Evolutionary conservation across 1,284 basidiomycete genomes (phyloP).

Genomic region (Melampsora abietis-canadensis): DNA sequence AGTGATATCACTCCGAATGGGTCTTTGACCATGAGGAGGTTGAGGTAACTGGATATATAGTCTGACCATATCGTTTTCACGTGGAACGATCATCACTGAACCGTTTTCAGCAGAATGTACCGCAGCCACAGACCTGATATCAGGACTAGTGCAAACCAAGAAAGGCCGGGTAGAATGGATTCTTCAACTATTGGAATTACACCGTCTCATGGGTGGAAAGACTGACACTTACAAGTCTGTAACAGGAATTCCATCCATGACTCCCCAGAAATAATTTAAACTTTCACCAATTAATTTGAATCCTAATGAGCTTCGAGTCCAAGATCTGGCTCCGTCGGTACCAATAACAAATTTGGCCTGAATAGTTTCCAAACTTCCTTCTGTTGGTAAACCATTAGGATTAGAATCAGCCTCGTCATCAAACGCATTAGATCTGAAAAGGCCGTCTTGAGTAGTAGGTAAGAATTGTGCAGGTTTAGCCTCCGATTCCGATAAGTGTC

Average conservation of each 20-base stretch:
- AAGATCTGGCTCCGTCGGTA: slow-evolving; percentile 70
- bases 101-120: slow-evolving; percentile 65
- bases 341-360: slow-evolving; percentile 60
- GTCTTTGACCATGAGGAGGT: slow-evolving; percentile 47
- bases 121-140: slow-evolving; percentile 68
- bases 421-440: slow-evolving; percentile 42
- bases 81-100: slow-evolving; percentile 69
- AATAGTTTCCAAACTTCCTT: slow-evolving; percentile 21
- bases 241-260: slow-evolving; percentile 39
- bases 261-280: slow-evolving; percentile 41
- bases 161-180: background rate
- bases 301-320: slow-evolving; percentile 68
- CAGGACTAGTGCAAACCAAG: slow-evolving; percentile 57
- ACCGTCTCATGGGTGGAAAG: too few relatives aligned
- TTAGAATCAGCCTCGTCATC: slow-evolving; percentile 36
- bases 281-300: slow-evolving; percentile 70
- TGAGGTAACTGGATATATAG: slow-evolving; percentile 70
- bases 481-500: slow-evolving; percentile 51
- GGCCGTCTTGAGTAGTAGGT: slow-evolving; percentile 32
- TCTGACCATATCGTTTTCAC: slow-evolving; percentile 64
- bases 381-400: slow-evolving; percentile 28
- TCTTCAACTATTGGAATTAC: too few relatives aligned
- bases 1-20: slow-evolving; percentile 62
- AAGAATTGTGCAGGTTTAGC: slow-evolving; percentile 47
- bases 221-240: slow-evolving; percentile 33